Percentiles rank a stretch among this genome's conserved stretches.
phyloP scores from a whole-genome alignment of 306 rosid species.

The Vicia sativa region DNA sequence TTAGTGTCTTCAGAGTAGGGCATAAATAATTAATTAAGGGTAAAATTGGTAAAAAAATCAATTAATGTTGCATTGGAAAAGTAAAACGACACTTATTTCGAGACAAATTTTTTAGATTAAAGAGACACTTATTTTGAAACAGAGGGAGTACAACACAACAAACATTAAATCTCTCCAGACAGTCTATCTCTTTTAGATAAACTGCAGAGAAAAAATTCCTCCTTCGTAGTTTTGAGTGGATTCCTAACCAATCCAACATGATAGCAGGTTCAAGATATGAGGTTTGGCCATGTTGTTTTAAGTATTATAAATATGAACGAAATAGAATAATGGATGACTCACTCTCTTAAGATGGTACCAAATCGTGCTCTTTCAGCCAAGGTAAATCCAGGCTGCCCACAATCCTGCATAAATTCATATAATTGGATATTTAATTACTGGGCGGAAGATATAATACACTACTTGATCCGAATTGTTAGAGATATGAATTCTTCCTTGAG shows the following conservation, averaged over 20 bases:
- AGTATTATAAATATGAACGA: constrained; percentile 10
- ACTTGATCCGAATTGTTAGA: neutral
- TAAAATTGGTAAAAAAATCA: too few relatives aligned
- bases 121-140: too few relatives aligned
- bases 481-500: constrained; percentile 13
- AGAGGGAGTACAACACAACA: neutral
- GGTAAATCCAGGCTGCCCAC: constrained; percentile 97
- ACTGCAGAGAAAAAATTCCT: neutral
- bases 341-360: constrained; percentile 81
- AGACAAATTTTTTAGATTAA: too few relatives aligned
- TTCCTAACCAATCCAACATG: constrained; percentile 7
- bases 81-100: too few relatives aligned
- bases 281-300: constrained; percentile 17
- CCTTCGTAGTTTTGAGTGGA: neutral
- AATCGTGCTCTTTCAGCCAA: constrained; percentile 85
- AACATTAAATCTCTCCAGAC: neutral
- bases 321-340: constrained; percentile 40
- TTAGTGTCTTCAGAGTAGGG: too few relatives aligned
- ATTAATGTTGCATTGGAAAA: too few relatives aligned
- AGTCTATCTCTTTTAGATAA: neutral
- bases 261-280: constrained; percentile 8
- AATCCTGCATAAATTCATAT: constrained; percentile 62
- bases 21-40: too few relatives aligned
- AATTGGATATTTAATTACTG: constrained; percentile 29
- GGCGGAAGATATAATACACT: constrained; percentile 12